A percentile compares a stretch with the other conserved stretches of the same genome.
phyloP scores from a whole-genome alignment of 495 filamentous ascomycete genomes.

The Penicillium macrosclerotiorum region DNA sequence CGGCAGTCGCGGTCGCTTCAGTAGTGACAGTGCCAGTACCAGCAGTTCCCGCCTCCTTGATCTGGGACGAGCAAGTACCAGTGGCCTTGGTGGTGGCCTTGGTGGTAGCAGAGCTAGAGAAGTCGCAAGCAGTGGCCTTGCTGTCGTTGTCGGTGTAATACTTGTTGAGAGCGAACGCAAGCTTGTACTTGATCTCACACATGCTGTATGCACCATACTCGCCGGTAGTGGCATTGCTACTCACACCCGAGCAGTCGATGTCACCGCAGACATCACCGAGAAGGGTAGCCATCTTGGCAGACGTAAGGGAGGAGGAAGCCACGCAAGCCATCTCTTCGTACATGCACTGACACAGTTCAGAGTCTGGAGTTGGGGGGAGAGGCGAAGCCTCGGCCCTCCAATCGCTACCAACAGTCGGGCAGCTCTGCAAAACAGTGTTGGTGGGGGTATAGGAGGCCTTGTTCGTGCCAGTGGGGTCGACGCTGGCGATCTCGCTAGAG shows the following conservation, averaged over 20 bases:
- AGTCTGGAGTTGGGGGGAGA: conserved; percentile 80
- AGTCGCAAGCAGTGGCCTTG: conserved; percentile 66
- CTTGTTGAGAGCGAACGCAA: conserved; percentile 75
- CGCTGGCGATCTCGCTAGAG: conserved; percentile 64
- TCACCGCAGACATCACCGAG: conserved; percentile 74
- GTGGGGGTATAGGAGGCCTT: conserved; percentile 70
- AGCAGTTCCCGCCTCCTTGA: conserved; percentile 60
- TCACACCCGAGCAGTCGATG: conserved; percentile 68
- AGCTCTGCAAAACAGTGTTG: conserved; percentile 69
- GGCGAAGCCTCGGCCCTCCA: conserved; percentile 66
- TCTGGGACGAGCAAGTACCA: conserved; percentile 51
- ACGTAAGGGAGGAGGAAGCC: conserved; percentile 47
- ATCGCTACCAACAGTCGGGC: conserved; percentile 59
- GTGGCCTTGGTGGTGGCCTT: conserved; percentile 47
- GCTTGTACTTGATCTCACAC: conserved; percentile 75
- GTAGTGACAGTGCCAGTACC: conserved; percentile 65
- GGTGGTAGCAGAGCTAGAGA: conserved; percentile 62
- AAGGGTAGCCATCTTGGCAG: conserved; percentile 57
- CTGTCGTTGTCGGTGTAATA: conserved; percentile 69
- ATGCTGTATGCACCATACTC: conserved; percentile 87
- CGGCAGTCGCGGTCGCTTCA: conserved; percentile 44
- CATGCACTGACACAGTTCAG: conserved; percentile 80
- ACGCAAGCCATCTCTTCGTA: conserved; percentile 65
- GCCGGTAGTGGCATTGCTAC: conserved; percentile 65
- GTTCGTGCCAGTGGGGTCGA: conserved; percentile 62